Base-by-base conservation (phyloP, 208 protist genomes). In the Acanthamoeba lenticulata region DNA sequence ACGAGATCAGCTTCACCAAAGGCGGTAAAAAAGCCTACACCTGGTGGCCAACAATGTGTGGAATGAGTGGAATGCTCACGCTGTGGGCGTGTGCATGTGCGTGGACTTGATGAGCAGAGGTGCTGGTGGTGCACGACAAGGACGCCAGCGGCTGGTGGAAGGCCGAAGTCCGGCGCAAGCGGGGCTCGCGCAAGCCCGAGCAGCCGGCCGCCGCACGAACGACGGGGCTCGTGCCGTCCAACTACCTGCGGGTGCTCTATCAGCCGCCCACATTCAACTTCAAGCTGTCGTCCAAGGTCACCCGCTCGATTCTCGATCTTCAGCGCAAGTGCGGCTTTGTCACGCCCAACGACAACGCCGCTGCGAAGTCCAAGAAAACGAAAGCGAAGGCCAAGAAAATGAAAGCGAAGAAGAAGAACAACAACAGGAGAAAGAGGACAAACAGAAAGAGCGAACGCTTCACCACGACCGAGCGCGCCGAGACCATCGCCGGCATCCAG, bases 131-230 rank as follows among this genome's bases (percentile, higher is more conserved):
- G 6, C 49, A 40, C 79, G 79, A 89, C 19, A 89, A 89, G 45
- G 79, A 89, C 32, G 32, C 45, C 1, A 89, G 79, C 15, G 79
- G 79, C 9, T 89, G 79, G 79, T 89, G 79, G 79, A 89, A 89
- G 45, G 79, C 79, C 1, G 45, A 62, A 11, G 27, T 89, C 13
- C 38, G 79, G 0, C 52, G 45, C n/a, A 49, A 49, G 45, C 5
- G 19, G 32, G n/a, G 32, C 27, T 17, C 15, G 45, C 24, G 11
- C 29, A 11, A 32, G 5, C 79, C 1, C n/a, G n/a, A n/a, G n/a
- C n/a, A n/a, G n/a, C n/a, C n/a, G n/a, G 7, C 21, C 6, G 79
- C 38, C 27, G 27, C 42, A 27, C n/a, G 15, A 42, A 32, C 27
- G 34, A 47, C 27, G 24, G 79, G 79, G n/a, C 17, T 89, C 5